A percentile compares a stretch with the other conserved stretches of the same genome.
phyloP scores from a whole-genome alignment of 495 filamentous ascomycete species.

The Pyrenula aspistea region DNA sequence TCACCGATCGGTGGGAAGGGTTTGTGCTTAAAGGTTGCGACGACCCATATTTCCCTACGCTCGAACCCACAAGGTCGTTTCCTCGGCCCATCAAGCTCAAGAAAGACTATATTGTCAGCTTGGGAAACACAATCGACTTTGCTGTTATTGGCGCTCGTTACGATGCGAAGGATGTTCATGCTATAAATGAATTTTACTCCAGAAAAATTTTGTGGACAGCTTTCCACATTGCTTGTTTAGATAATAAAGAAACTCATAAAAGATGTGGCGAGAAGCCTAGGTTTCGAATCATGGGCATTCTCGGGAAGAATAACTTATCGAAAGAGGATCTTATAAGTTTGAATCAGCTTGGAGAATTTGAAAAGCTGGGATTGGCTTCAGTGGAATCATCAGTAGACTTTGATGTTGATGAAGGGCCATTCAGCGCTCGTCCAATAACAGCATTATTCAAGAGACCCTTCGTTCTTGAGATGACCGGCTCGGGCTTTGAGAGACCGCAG shows the following conservation, averaged over 20 bases:
- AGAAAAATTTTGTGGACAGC: conserved; percentile 56
- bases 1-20: conserved; percentile 58
- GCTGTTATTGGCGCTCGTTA: conserved; percentile 62
- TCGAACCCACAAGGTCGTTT: conserved; percentile 17
- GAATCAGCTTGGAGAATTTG: conserved; percentile 37
- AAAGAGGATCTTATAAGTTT: conserved; percentile 34
- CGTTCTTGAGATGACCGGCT: conserved; percentile 51
- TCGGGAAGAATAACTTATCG: conserved; percentile 37
- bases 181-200: conserved; percentile 23
- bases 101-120: conserved; percentile 72
- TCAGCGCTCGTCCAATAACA: neutral
- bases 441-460: conserved; percentile 49
- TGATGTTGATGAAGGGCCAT: neutral
- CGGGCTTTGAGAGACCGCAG: conserved; percentile 50
- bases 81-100: conserved; percentile 72
- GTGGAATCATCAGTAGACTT: conserved; percentile 4
- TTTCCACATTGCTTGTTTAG: conserved; percentile 66
- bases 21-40: conserved; percentile 68
- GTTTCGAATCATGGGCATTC: conserved; percentile 52
- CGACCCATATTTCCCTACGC: conserved; percentile 60
- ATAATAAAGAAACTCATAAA: conserved; percentile 54
- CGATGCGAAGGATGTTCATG: conserved; percentile 40
- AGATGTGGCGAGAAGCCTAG: conserved; percentile 38
- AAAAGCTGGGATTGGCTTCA: conserved; percentile 8
- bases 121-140: conserved; percentile 76